phyloP scores from a whole-genome alignment of 2,329 filamentous ascomycete species.

The Venturia pyrina region DNA sequence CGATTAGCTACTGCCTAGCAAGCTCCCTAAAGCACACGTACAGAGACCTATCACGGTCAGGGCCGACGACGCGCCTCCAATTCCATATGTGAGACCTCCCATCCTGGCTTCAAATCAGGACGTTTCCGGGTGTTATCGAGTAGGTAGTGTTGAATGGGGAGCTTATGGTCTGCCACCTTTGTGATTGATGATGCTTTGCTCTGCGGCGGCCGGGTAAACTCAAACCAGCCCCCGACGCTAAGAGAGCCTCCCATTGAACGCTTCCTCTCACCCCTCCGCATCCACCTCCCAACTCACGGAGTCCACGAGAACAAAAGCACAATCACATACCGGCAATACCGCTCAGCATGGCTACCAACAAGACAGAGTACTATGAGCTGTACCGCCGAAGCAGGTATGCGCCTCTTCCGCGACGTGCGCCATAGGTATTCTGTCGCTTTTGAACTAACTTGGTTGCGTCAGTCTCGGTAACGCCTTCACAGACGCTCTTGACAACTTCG shows the following conservation, averaged over 20 bases:
- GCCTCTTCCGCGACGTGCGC: constrained; percentile 1
- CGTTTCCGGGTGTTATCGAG: not conserved
- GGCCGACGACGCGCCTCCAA: constrained; percentile 57
- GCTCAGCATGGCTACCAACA: constrained; percentile 14
- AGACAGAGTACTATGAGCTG: constrained; percentile 72
- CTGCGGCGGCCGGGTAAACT: not conserved
- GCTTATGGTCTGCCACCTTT: not conserved
- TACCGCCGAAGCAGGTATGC: constrained; percentile 93
- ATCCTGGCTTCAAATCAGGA: constrained; percentile 12
- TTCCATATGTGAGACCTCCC: constrained; percentile 67
- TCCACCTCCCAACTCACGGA: not conserved
- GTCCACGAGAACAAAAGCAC: not conserved
- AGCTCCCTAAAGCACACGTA: constrained; percentile 39
- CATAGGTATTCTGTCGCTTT: not conserved
- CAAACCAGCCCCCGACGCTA: not conserved
- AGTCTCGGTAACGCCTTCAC: constrained; percentile 91
- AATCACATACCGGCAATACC: constrained; percentile 17
- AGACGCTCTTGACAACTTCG: constrained; percentile 93
- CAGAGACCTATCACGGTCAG: constrained; percentile 67
- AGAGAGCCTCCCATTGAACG: not conserved
- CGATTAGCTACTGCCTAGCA: constrained; percentile 19
- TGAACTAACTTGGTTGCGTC: constrained; percentile 15
- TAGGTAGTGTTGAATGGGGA: not conserved
- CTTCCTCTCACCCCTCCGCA: not conserved
- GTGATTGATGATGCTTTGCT: not conserved